Percentiles rank a stretch among this genome's conserved stretches.
Conservation (phyloP, 805 yeast genomes). For the Groenewaldozyma tartarivorans region DNA sequence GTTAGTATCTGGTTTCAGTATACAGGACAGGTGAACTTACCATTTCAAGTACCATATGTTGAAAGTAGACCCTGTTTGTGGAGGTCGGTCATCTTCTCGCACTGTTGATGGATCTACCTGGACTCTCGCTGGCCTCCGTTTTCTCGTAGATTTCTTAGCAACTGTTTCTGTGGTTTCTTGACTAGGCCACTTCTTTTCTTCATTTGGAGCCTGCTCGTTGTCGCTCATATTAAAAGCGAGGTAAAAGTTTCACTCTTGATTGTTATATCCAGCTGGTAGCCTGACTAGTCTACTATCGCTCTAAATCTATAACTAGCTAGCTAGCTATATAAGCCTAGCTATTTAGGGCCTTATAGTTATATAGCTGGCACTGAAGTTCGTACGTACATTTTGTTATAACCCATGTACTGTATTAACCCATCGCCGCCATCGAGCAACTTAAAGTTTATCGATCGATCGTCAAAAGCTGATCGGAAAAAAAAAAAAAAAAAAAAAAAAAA, state of each 20-base stretch:
- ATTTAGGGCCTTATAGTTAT: too few species aligned
- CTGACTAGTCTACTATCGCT: too few species aligned
- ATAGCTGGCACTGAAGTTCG: too few species aligned
- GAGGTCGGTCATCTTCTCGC: constrained; percentile 52
- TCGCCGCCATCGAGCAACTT: too few species aligned
- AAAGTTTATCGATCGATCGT: too few species aligned
- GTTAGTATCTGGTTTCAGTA: neutral
- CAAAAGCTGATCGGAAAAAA: too few species aligned
- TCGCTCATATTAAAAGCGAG: neutral
- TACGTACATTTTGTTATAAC: too few species aligned
- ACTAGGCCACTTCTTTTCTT: neutral
- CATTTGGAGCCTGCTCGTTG: neutral
- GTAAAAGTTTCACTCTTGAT: neutral
- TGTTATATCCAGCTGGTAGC: neutral
- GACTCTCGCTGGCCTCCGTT: constrained; percentile 45
- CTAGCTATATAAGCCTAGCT: too few species aligned
- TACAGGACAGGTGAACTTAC: constrained; percentile 25
- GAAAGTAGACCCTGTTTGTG: constrained; percentile 71
- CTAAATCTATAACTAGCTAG: too few species aligned
- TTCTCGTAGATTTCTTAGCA: constrained; percentile 6
- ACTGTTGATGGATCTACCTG: constrained; percentile 61
- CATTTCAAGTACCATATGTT: constrained; percentile 86
- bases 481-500: too few species aligned
- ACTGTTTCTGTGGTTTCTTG: neutral
- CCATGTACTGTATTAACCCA: too few species aligned